Base-by-base conservation (phyloP, 2,329 filamentous ascomycete genomes). In the Meredithiella fracta region DNA sequence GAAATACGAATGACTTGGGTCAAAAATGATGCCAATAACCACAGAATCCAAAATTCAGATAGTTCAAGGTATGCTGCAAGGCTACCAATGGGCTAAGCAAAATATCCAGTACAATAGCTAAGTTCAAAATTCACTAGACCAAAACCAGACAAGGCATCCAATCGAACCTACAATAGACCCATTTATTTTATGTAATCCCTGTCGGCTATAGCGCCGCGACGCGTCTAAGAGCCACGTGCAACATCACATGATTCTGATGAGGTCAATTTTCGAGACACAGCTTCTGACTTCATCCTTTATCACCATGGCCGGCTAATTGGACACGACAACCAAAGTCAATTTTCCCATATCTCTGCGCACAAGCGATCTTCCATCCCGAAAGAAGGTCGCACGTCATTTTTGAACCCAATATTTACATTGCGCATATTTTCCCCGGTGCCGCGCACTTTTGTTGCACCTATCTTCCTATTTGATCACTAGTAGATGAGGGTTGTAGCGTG, bases 391-490 rank as follows among this genome's bases (percentile, higher is more conserved):
- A 14, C 29, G 22, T 25, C 23, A 42, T 22, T 25, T 20, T 54
- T 54, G 25, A 15, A 31, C 15, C 17, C 47, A 15, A 47, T 8
- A 25, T 6, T 44, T 15, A 7, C 37, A 29, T 54, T 47, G 52
- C 29, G 38, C 55, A 52, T 29, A 29, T 31, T 31, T 17, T 47
- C 20, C 22, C 8, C 2, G 50, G 50, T 44, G 40, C 42, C 22
- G 47, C 42, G 42, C 40, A 14, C 17, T 47, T 42, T 26, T 49
- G 51, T 44, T 44, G 50, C 65, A 64, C 69, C 71, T 71, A 67
- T 75, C 75, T 73, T 69, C 71, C 69, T 8, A 9, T 6, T 49
- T 26, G 44, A 23, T 26, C n/a, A 25, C 23, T 25, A 22, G 44
- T 26, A 8, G 44, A 49, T 49, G 44, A 49, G 44, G 44, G 67